phyloP scores from a whole-genome alignment of 257 asterid species.

The Scutellaria minor region DNA sequence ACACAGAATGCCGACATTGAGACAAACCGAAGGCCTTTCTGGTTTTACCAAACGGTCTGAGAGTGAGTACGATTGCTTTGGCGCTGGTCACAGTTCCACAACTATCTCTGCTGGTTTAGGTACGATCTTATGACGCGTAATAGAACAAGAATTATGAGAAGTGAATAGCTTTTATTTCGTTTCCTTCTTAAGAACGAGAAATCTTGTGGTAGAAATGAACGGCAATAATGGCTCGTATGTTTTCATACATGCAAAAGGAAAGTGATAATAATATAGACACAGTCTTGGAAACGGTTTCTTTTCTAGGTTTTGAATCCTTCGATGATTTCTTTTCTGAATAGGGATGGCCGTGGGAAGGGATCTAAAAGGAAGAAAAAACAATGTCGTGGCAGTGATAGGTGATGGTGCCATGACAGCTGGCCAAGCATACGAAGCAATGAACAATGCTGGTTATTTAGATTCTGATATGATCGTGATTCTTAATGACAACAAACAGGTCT shows the following conservation, averaged over 20 bases:
- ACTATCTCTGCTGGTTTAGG: conserved; percentile 89
- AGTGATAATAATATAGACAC: too few species aligned
- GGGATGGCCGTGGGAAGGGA: conserved; percentile 71
- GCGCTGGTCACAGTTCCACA: conserved; percentile 88
- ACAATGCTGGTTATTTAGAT: conserved; percentile 63
- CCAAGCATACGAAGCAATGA: conserved; percentile 69
- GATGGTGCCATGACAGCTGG: conserved; percentile 76
- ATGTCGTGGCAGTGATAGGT: conserved; percentile 60
- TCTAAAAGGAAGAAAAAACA: conserved; percentile 52
- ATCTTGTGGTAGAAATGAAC: neutral
- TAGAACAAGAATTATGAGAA: conserved; percentile 8
- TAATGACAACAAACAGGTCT: conserved; percentile 51
- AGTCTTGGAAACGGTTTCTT: too few species aligned
- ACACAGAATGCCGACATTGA: conserved; percentile 66
- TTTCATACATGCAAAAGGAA: too few species aligned
- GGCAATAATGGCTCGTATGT: too few species aligned
- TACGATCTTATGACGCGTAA: conserved; percentile 11
- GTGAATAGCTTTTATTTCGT: neutral
- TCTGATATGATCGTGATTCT: conserved; percentile 67
- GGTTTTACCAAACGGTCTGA: conserved; percentile 84
- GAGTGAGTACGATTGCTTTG: conserved; percentile 83
- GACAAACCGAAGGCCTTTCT: conserved; percentile 75
- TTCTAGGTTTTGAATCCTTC: neutral
- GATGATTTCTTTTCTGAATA: conserved; percentile 17
- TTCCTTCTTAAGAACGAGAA: neutral